Evolutionary conservation across 1,139 yeast species (phyloP).

Genomic region (Blastobotrys capitulatus): DNA sequence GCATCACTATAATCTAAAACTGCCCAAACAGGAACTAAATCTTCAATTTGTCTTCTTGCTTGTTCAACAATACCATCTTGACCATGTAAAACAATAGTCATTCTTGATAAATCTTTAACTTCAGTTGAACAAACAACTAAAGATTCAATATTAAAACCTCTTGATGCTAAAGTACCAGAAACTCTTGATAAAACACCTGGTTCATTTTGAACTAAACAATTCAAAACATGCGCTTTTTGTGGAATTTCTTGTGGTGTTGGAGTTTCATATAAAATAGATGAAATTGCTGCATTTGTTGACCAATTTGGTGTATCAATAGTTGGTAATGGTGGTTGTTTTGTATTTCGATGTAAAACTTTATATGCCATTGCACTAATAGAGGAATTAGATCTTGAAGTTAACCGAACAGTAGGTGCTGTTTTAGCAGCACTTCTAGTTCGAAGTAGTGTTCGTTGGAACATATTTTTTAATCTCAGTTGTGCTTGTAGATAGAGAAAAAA

Average conservation of each 20-base stretch:
- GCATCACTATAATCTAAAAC: constrained; percentile 91
- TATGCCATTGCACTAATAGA: constrained; percentile 96
- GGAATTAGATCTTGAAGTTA: constrained; percentile 21
- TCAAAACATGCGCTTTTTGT: constrained; percentile 69
- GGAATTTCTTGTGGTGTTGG: constrained; percentile 58
- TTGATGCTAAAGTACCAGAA: constrained; percentile 93
- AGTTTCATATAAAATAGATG: constrained; percentile 90
- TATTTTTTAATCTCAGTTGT: background rate
- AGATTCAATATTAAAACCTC: constrained; percentile 97
- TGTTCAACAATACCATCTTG: constrained; percentile 96
- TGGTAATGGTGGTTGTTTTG: constrained; percentile 86
- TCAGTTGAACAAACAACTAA: constrained; percentile 95
- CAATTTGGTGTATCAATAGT: constrained; percentile 92
- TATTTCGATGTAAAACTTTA: constrained; percentile 77
- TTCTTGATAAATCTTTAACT: constrained; percentile 88
- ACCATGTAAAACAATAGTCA: constrained; percentile 93
- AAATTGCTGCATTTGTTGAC: constrained; percentile 94
- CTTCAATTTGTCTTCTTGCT: constrained; percentile 98
- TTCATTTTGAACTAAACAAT: constrained; percentile 96
- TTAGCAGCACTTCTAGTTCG: background rate
- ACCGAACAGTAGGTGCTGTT: background rate
- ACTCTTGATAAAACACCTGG: constrained; percentile 95
- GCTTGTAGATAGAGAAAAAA: background rate
- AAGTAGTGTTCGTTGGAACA: constrained; percentile 4
- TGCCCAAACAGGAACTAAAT: constrained; percentile 96